These are phyloP conservation scores for Corymbia calophylla DNA, from an alignment of 441 rosid species.

Conservation along the genomic window DNA sequence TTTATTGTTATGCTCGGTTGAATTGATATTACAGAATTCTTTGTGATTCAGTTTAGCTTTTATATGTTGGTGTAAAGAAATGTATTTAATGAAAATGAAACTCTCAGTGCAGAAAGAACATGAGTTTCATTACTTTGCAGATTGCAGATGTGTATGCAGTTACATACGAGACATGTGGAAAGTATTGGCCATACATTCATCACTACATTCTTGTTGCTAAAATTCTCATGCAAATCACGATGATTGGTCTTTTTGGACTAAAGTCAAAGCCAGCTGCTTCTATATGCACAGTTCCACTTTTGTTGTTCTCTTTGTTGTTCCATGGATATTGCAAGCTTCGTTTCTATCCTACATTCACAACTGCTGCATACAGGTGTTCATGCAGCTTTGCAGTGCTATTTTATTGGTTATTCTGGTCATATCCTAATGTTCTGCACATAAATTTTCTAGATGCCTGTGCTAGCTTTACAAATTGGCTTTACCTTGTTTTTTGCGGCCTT, in stretches of 20 bases:
- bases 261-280: constrained; percentile 87
- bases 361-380: constrained; percentile 50
- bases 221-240: constrained; percentile 84
- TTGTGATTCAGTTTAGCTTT: background rate
- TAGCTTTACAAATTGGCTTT: background rate
- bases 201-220: constrained; percentile 59
- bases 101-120: background rate
- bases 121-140: constrained; percentile 21
- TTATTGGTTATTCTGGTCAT: background rate
- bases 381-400: background rate
- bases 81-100: background rate
- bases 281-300: constrained; percentile 64
- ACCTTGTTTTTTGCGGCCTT: background rate
- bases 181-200: constrained; percentile 76
- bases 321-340: constrained; percentile 87
- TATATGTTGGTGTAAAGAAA: background rate
- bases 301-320: constrained; percentile 61
- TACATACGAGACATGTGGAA: constrained; percentile 68
- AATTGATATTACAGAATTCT: background rate
- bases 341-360: constrained; percentile 69
- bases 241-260: constrained; percentile 87
- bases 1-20: background rate
- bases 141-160: constrained; percentile 74
- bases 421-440: background rate
- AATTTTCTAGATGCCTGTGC: background rate